These are phyloP conservation scores for Kwoniella shivajii DNA, from an alignment of 1,284 basidiomycete species.

Conservation along the genomic window DNA sequence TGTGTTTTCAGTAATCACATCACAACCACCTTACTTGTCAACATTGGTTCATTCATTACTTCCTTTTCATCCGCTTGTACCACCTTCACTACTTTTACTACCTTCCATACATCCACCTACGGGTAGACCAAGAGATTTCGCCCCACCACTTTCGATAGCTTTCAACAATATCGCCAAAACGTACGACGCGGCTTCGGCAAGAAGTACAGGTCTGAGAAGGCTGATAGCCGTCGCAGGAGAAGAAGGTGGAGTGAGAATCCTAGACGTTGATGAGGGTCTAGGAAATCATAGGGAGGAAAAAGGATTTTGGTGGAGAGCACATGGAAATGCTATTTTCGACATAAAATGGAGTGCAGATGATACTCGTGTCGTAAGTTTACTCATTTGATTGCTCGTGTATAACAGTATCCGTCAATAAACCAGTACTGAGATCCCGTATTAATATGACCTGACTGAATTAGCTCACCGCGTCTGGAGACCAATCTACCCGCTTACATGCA, in stretches of 20 bases:
- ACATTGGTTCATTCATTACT: slow-evolving; percentile 29
- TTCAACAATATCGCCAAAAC: slow-evolving; percentile 41
- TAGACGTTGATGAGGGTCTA: slow-evolving; percentile 42
- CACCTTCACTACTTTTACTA: slow-evolving; percentile 33
- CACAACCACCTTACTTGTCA: slow-evolving; percentile 25
- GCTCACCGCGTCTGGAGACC: slow-evolving; percentile 52
- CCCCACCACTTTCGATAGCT: slow-evolving; percentile 39
- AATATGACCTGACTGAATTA: slow-evolving; percentile 15
- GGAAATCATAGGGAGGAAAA: slow-evolving; percentile 28
- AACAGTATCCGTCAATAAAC: no score
- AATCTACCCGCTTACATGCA: slow-evolving; percentile 43
- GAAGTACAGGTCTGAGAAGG: slow-evolving; percentile 19
- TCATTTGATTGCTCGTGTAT: no score
- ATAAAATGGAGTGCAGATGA: slow-evolving; percentile 72
- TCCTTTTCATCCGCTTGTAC: slow-evolving; percentile 16
- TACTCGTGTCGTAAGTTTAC: slow-evolving; percentile 46
- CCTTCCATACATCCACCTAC: slow-evolving; percentile 40
- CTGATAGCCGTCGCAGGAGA: slow-evolving; percentile 46
- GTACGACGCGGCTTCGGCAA: slow-evolving; percentile 26
- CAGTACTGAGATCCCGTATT: no score
- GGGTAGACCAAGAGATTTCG: slow-evolving; percentile 37
- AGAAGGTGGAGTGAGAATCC: slow-evolving; percentile 44
- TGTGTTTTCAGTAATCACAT: slow-evolving; percentile 7
- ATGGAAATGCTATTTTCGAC: slow-evolving; percentile 78
- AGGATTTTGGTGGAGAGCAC: slow-evolving; percentile 57